Evolutionary conservation across 2,329 filamentous ascomycete species (phyloP), one percentile per base, ranked within the genome.

Genomic region (Trichophyton schoenleinii): DNA sequence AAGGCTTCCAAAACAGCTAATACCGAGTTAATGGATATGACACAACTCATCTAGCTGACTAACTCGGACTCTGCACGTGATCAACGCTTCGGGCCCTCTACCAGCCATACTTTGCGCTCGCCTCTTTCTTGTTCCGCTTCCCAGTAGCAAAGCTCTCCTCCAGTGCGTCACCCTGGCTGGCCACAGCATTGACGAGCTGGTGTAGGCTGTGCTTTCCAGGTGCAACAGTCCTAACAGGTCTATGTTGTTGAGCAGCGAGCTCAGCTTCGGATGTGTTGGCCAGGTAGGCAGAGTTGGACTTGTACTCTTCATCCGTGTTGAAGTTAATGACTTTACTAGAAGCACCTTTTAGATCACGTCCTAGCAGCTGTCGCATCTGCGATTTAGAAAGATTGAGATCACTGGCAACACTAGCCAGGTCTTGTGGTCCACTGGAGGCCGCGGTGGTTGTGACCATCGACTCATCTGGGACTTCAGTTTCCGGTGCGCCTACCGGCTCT

Each of bases 71-170:
- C 22, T 2, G 22, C 22, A 22, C 22, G 22, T 22, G 22, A 22
- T 22, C 22, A 22, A 22, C 1, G 22, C 22, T 22, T 22, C 18
- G 18, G 1, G 18, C 22, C 22, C 3, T 22, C 22, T 68, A 86
- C 89, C 90, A 96, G 3, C 91, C 91, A 76, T 96, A 96, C 68
- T 83, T 84, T 62, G 83, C 85, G 3, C 88, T 88, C 20, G 89
- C 89, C 71, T 96, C 91, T 68, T 83, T 86, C 73, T 89, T 86
- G 69, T 91, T 94, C 68, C 81, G 83, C 76, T 83, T 86, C 4
- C 90, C 89, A 66, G 86, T 79, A 20, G 90, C 90, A 77, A 96
- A 96, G 71, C 89, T 91, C 70, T 97, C 92, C 74, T 96, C 91
- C 66, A 96, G 77, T 1, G 90, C 91, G 9, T 95, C 90, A 70